Evolutionary conservation across 129 eudicot species (phyloP), one percentile per base, ranked within the genome.

Genomic region (Pittosporum tobira): DNA sequence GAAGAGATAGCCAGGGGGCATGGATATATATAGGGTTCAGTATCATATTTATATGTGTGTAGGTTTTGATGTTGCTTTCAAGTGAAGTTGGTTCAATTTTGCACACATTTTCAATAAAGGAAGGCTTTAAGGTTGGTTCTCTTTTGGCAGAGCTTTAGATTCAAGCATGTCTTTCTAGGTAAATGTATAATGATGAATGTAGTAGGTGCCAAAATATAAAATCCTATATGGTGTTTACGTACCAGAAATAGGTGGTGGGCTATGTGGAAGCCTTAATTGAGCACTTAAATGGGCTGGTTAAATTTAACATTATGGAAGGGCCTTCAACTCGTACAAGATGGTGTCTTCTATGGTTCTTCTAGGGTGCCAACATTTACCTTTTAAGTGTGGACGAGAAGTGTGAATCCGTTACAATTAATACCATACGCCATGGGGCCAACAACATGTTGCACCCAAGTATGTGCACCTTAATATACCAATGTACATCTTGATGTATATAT

Each of bases 121-220:
- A n/a, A 67, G 77, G 27, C 89, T 78, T 79, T 18, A 89, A 85
- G 97, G 26, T 67, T 77, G 70, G 94, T 75, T 77, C 73, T 75
- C 73, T 84, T 77, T 62, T 63, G 59, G 74, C 65, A 71, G 62
- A 70, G 59, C 82, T 81, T 81, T 60, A 44, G 70, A 65, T 66
- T 67, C 67, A 88, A 78, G 94, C 73, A 70, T 85, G 80, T 72
- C 73, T 64, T 61, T 8, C 10, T 43, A 11, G 48, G 5, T 4
- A 10, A 6, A 31, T 31, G 37, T 1, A 6, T 9, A 34, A 34
- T 34, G 40, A 34, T 34, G 10, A 6, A 34, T 34, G 46, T 10
- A 3, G 3, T 40, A 40, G 46, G 46, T 40, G 10, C 13, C 16
- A 40, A 40, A 40, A 40, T 40, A 12, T 14, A 40, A n/a, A n/a